Evolutionary conservation across 495 filamentous ascomycete genomes (phyloP), one percentile per base, ranked within the genome.

Genomic region (Bacidia gigantensis): DNA sequence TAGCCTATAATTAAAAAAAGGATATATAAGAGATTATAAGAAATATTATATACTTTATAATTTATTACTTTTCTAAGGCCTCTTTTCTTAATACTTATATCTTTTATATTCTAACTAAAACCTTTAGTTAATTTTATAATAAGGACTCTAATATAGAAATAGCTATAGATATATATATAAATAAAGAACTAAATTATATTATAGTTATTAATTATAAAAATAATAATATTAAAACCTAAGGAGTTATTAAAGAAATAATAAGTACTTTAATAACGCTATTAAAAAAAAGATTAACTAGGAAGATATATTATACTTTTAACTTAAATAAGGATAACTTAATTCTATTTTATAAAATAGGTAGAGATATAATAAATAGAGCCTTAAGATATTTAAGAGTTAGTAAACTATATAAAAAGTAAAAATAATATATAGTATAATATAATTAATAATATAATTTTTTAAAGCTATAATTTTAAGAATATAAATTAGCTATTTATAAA

Each of bases 51-150:
- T 35, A 35, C 29, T 14, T 14, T 35, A 7, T 35, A 35, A 35
- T 35, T n/a, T n/a, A n/a, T n/a, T n/a, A n/a, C n/a, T n/a, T n/a
- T n/a, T n/a, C n/a, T n/a, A n/a, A n/a, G n/a, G n/a, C n/a, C n/a
- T n/a, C n/a, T n/a, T n/a, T n/a, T n/a, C n/a, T n/a, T n/a, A n/a
- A n/a, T n/a, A n/a, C n/a, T n/a, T n/a, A n/a, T n/a, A n/a, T n/a
- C n/a, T n/a, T n/a, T n/a, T n/a, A n/a, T n/a, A n/a, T n/a, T n/a
- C 10, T 44, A 21, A 47, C n/a, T n/a, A n/a, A n/a, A n/a, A n/a
- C n/a, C n/a, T n/a, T n/a, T n/a, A n/a, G n/a, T 46, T 20, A 52
- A 21, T 46, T 14, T 24, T 11, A n/a, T 20, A 53, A 46, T 21
- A 29, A 51, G 7, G 14, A 35, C 29, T 14, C 14, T 35, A 35